Base-by-base conservation (phyloP, 2,329 filamentous ascomycete species). In the Aspergillus unguis region DNA sequence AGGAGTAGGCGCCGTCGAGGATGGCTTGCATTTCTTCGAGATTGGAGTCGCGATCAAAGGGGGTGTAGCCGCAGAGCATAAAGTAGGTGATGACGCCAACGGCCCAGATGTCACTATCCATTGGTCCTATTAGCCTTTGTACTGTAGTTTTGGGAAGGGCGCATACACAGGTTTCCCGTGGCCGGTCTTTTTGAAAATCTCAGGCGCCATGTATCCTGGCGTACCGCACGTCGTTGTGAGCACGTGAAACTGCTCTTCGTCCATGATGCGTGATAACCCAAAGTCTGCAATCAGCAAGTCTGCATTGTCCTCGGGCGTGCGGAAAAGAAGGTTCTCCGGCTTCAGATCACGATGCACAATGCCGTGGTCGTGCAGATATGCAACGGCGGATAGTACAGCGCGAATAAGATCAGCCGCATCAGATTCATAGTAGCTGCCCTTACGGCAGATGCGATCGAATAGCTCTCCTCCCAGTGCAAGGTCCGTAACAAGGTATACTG, bases 21-120 rank as follows among this genome's bases (percentile, higher is more conserved):
- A 99, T 99, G 63, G 94, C 94, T 77, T 97, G 92, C 92, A 99
- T 97, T 77, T 99, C 94, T 77, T 99, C 94, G 66, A 97, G 86
- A 74, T 99, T 96, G 63, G 86, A 92, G 72, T 97, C 94, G 51
- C 94, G 88, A 74, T 99, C 94, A 71, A 99, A 99, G 9, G 94
- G 94, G 1, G 94, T 99, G 76, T 97, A 97, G 54, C 94, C 94
- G 73, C 94, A 97, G 46, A 99, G 85, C 29, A 99, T 79, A 77
- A 99, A 99, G 77, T 97, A 99, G 31, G 94, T 97, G 68, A 99
- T 99, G 40, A 99, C 94, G 43, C 94, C 94, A 58, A 97, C 90
- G 35, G 94, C 94, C 94, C 94, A 99, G 59, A 99, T 86, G 71
- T 99, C 94, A 48, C 83, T 85, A 58, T 54, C 5, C 8, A 4